phyloP scores from a whole-genome alignment of 140 eudicot species.

The Stevia rebaudiana region DNA sequence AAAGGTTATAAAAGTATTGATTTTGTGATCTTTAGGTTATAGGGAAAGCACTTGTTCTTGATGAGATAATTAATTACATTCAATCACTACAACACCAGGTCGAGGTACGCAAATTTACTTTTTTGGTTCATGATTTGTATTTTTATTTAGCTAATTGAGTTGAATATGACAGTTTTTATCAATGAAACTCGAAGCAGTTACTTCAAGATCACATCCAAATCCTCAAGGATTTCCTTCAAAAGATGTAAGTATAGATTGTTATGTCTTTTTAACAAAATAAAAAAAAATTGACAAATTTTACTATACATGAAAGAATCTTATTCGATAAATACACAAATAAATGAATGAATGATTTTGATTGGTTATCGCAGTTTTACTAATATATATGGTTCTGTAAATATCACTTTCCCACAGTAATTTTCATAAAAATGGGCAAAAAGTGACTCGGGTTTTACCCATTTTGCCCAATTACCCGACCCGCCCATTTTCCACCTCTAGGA shows the following conservation, averaged over 20 bases:
- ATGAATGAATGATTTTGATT: neutral
- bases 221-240: conserved; percentile 73
- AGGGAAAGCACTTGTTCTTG: conserved; percentile 91
- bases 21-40: conserved; percentile 56
- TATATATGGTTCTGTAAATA: neutral
- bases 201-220: conserved; percentile 51
- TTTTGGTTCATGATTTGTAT: neutral
- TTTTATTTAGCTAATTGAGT: conserved; percentile 6
- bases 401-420: neutral
- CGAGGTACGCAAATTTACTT: conserved; percentile 56
- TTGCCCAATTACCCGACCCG: neutral
- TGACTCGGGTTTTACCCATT: neutral
- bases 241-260: conserved; percentile 55
- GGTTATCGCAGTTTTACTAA: neutral
- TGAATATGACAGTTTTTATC: conserved; percentile 62
- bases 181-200: conserved; percentile 95
- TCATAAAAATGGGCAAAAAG: neutral
- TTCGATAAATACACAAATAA: neutral
- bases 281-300: too few species aligned
- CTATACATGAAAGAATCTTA: neutral
- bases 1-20: neutral
- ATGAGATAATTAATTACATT: conserved; percentile 89
- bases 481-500: neutral
- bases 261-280: neutral
- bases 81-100: conserved; percentile 96